Base-by-base conservation (phyloP, 2,329 filamentous ascomycete species). In the Aureobasidium sp. region DNA sequence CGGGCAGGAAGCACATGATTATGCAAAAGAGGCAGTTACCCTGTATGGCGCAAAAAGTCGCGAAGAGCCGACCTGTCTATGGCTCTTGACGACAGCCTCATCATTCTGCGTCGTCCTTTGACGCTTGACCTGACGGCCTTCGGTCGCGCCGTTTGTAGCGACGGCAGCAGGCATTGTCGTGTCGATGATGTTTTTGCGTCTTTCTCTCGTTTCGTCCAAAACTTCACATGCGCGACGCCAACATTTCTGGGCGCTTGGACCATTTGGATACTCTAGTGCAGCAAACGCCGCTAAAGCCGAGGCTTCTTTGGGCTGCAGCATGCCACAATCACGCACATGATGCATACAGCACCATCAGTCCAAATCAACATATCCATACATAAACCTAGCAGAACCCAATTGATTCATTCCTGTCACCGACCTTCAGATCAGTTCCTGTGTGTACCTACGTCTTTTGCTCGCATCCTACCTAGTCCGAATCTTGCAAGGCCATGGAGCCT, bases 11-110 rank as follows among this genome's bases (percentile, higher is more conserved):
- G 42, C 42, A 22, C n/a, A 52, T 5, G 27, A 2, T 2, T 5
- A 6, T 12, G 34, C 7, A 1, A 29, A 37, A 52, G 49, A 42
- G 27, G 55, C 36, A 36, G 47, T 67, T 86, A 95, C 91, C 75
- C 94, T 81, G 77, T 93, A 97, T 1, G 94, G 93, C 69, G 92
- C 89, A 79, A 99, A 97, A 68, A 97, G 91, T 72, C 86, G 85
- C 12, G 92, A 95, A 78, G 66, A 48, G 55, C 68, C 68, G 5
- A 65, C 57, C 25, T 53, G 58, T 61, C 66, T 64, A 63, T 65
- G 71, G 61, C 64, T 56, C 52, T 67, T 68, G 5, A 64, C 65
- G 20, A 57, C 59, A 17, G 67, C 69, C 61, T 67, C 64, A 12
- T 66, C 62, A n/a, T 71, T n/a, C 27, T 48, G 67, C 14, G 62